A percentile compares a stretch with the other conserved stretches of the same genome.
These are phyloP conservation scores for Xanthoceras sorbifolium DNA, from an alignment of 345 rosid genomes.

Conservation along the genomic window DNA sequence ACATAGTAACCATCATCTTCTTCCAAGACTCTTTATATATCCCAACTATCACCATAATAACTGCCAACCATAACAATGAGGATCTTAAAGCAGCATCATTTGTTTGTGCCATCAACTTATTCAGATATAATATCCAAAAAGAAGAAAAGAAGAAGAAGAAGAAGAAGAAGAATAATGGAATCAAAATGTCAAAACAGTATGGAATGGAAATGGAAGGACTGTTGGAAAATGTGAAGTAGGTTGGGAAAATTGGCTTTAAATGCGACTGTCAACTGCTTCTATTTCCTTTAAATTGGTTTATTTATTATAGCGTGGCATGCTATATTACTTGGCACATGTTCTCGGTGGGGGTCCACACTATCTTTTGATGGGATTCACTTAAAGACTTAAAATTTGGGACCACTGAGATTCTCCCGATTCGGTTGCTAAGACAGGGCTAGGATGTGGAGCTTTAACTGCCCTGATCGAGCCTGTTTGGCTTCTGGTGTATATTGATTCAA, in stretches of 20 bases:
- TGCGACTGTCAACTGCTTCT: not conserved
- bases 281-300: not conserved
- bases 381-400: no score
- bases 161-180: not conserved
- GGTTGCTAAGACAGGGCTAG: no score
- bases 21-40: conserved; percentile 57
- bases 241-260: not conserved
- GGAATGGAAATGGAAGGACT: not conserved
- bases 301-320: not conserved
- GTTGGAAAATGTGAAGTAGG: not conserved
- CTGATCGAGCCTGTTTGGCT: no score
- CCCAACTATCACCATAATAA: conserved; percentile 54
- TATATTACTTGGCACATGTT: not conserved
- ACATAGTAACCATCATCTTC: conserved; percentile 61
- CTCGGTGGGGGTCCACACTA: not conserved
- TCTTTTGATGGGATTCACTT: no score
- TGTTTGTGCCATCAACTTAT: conserved; percentile 20
- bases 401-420: no score
- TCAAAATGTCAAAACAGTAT: not conserved
- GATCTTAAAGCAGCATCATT: conserved; percentile 57
- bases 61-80: conserved; percentile 61
- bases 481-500: not conserved
- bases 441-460: not conserved
- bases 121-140: not conserved
- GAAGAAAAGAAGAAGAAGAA: not conserved